phyloP scores from a whole-genome alignment of 2,329 filamentous ascomycete species.

The Botryotinia narcissicola region DNA sequence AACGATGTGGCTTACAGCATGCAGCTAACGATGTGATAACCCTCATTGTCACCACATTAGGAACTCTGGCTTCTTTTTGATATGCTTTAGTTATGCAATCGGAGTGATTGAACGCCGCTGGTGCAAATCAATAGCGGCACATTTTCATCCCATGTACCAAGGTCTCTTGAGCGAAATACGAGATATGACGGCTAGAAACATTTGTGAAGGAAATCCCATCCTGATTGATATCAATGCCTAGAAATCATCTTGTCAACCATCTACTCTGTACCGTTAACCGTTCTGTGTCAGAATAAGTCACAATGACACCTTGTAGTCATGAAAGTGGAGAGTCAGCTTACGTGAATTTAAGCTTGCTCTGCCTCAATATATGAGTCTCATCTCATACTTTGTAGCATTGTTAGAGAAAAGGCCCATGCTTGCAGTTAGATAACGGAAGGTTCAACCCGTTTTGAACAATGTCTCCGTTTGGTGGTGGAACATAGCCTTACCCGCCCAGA shows the following conservation, averaged over 20 bases:
- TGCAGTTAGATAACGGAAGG: neutral
- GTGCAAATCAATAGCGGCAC: constrained; percentile 1
- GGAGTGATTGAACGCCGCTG: constrained; percentile 7
- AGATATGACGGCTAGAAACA: neutral
- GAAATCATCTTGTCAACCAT: neutral
- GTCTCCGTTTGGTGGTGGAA: constrained; percentile 1
- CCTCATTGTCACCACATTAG: constrained; percentile 4
- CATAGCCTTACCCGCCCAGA: constrained; percentile 10
- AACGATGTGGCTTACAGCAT: neutral
- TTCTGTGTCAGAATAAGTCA: constrained; percentile 6
- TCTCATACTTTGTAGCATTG: neutral
- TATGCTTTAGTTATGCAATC: neutral
- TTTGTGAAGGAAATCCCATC: neutral
- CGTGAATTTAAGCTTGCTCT: neutral
- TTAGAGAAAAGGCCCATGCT: neutral
- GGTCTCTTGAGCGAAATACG: neutral
- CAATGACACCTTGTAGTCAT: neutral
- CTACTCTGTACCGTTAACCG: neutral
- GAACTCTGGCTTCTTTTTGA: constrained; percentile 2
- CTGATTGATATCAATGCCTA: neutral
- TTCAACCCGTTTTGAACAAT: neutral
- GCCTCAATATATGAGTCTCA: neutral
- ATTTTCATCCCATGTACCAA: constrained; percentile 10
- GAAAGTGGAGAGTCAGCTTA: constrained; percentile 14
- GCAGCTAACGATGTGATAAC: constrained; percentile 13